Evolutionary conservation across 352 stramenopile species (phyloP), one percentile per base, ranked within the genome.

Genomic region (Globisporangium carolinianum): DNA sequence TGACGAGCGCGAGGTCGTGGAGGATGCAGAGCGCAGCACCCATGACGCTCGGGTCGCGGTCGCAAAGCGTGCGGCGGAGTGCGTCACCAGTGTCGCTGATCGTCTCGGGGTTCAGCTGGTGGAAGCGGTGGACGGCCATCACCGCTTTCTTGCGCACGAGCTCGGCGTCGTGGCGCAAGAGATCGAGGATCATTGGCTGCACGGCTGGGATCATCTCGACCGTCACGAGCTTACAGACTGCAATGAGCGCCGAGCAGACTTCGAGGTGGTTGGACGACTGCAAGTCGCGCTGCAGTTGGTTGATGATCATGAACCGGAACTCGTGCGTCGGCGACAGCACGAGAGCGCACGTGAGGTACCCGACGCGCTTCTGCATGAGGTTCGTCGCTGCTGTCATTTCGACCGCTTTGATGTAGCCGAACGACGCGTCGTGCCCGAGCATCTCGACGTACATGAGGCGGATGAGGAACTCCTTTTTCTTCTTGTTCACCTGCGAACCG

Each of bases 271-370:
- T 97, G 39, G 79, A 86, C 42, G 79, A 94, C 67, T 96, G 83
- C 53, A 97, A 62, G 56, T 97, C 91, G 65, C 90, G 75, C 83
- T 99, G 97, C 73, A 99, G 89, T 79, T 99, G 97, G 76, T 99
- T 99, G 46, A 99, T 98, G 41, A 99, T 95, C 98, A 99, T 99
- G 82, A 99, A 99, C 57, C 97, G 89, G 73, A 99, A 99, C 76
- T 99, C 97, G 76, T 99, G 96, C 41, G 97, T 96, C 4, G 97
- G 97, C 17, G 90, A 96, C 17, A 99, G 82, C 71, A 96, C 98
- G 54, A 98, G 83, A 24, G 65, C 82, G 70, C 86, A 94, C 51
- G 97, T 96, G 38, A 99, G 74, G 74, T 99, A 99, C 6, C 96
- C 97, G 15, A 98, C 96, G 55, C 95, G 95, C 73, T 99, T 99